phyloP scores from a whole-genome alignment of 345 rosid species.

The Hypericum perforatum region DNA sequence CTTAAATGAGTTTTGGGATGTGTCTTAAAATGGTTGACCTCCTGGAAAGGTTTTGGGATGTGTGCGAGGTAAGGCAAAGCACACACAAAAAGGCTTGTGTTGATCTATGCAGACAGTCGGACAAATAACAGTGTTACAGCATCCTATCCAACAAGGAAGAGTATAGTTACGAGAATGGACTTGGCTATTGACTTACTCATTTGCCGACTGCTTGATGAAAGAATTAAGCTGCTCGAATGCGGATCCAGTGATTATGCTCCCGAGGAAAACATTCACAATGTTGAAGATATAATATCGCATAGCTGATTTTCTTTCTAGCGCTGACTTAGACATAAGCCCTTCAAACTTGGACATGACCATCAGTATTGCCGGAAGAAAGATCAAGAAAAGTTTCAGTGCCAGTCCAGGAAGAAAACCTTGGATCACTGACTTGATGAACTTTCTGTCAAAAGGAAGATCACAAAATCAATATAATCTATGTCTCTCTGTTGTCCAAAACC shows the following conservation, averaged over 20 bases:
- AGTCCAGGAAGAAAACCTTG: slow-evolving; percentile 88
- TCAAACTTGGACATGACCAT: slow-evolving; percentile 97
- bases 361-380: slow-evolving; percentile 80
- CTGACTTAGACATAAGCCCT: slow-evolving; percentile 71
- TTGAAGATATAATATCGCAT: slow-evolving; percentile 72
- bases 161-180: not conserved
- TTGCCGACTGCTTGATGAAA: slow-evolving; percentile 53
- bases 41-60: no score
- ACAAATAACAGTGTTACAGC: no score
- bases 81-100: no score
- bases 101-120: no score
- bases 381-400: slow-evolving; percentile 85
- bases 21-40: no score
- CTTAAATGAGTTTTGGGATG: no score
- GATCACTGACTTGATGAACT: slow-evolving; percentile 52
- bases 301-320: slow-evolving; percentile 84
- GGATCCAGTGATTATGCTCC: slow-evolving; percentile 53
- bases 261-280: slow-evolving; percentile 75
- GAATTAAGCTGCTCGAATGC: slow-evolving; percentile 75
- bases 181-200: slow-evolving; percentile 41
- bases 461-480: slow-evolving; percentile 3
- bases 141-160: no score
- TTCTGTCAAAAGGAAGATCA: slow-evolving; percentile 29
- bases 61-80: no score
- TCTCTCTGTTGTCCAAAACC: not conserved